These are phyloP conservation scores for Marsdenia floribunda DNA, from an alignment of 257 asterid genomes.

Conservation along the genomic window DNA sequence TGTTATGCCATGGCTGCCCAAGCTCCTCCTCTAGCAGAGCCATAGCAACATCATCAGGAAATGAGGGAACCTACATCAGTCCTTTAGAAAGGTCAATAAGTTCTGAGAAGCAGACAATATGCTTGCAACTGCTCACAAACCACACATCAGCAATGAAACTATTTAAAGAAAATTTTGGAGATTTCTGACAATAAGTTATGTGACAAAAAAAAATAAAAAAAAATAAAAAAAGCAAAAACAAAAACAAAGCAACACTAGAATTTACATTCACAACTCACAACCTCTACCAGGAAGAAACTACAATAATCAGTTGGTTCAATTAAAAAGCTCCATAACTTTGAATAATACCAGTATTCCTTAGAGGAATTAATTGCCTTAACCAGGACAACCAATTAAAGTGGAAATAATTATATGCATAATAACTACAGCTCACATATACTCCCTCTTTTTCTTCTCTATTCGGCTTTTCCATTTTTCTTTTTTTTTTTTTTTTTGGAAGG, in stretches of 20 bases:
- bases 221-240: too few relatives aligned
- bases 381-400: not conserved
- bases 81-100: not conserved
- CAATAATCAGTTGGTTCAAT: not conserved
- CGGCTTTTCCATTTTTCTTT: not conserved
- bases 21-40: slow-evolving; percentile 96
- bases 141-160: not conserved
- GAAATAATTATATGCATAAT: not conserved
- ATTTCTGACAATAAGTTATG: not conserved
- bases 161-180: not conserved
- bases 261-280: not conserved
- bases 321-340: not conserved
- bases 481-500: not conserved
- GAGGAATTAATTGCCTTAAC: not conserved
- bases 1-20: slow-evolving; percentile 84
- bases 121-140: not conserved
- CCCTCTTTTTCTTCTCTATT: too few relatives aligned
- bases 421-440: not conserved
- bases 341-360: not conserved
- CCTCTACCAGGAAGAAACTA: not conserved
- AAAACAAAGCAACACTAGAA: not conserved
- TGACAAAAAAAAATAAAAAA: not conserved
- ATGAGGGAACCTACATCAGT: slow-evolving; percentile 79
- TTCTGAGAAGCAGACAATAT: not conserved
- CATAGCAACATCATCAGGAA: slow-evolving; percentile 98